Conservation (phyloP, 225 moss, liverwort and hornwort species). For the Rhytidiadelphus loreus region DNA sequence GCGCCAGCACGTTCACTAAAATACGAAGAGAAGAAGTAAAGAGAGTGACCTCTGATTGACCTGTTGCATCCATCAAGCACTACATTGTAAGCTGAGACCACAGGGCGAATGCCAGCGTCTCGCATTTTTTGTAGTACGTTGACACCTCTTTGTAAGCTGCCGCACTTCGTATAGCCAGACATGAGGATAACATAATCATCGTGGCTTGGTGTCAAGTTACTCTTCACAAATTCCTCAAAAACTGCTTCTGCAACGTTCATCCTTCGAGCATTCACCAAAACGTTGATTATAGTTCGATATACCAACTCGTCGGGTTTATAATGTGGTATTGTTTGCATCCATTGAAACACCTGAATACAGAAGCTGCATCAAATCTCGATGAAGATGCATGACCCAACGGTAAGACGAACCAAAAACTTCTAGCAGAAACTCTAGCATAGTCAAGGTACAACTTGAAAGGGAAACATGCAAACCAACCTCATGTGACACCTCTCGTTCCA, state of each 20-base stretch:
- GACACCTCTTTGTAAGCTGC: constrained; percentile 63
- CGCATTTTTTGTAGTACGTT: constrained; percentile 55
- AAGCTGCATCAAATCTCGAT: background rate
- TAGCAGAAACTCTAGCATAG: background rate
- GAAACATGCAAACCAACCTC: background rate
- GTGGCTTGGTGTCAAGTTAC: constrained; percentile 43
- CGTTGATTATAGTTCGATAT: constrained; percentile 71
- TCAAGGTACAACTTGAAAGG: background rate
- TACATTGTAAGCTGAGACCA: constrained; percentile 66
- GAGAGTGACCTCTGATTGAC: constrained; percentile 45
- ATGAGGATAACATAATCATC: constrained; percentile 73
- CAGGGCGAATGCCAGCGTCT: constrained; percentile 55
- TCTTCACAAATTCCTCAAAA: constrained; percentile 61
- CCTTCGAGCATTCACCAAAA: constrained; percentile 78
- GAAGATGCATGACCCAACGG: background rate
- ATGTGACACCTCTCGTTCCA: background rate
- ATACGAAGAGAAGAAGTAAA: background rate
- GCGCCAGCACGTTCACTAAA: background rate
- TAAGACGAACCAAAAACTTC: background rate
- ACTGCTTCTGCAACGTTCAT: constrained; percentile 81
- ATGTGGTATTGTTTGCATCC: constrained; percentile 61
- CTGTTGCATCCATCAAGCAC: constrained; percentile 85
- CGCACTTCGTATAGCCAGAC: constrained; percentile 71
- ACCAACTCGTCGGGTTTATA: constrained; percentile 48
- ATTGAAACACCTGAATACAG: constrained; percentile 68